A percentile compares a stretch with the other conserved stretches of the same genome.
Evolutionary conservation across 768 basidiomycete species (phyloP).

Genomic region (Amanita phalloides): DNA sequence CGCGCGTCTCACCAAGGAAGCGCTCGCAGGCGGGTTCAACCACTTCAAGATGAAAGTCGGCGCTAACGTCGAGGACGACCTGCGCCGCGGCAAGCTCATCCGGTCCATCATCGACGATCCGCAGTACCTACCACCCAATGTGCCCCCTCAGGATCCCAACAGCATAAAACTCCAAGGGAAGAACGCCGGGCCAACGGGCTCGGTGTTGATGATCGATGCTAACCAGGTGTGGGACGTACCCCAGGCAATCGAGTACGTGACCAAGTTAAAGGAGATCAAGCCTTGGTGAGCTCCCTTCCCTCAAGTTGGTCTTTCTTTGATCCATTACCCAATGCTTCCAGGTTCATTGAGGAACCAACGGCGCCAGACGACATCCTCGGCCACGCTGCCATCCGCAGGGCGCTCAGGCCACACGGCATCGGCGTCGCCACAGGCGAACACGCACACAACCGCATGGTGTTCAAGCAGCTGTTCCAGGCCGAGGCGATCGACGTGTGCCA

Average conservation of each 20-base stretch:
- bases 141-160: constrained; percentile 46
- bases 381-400: constrained; percentile 71
- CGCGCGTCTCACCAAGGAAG: constrained; percentile 74
- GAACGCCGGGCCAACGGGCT: constrained; percentile 90
- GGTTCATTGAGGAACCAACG: constrained; percentile 93
- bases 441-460: constrained; percentile 90
- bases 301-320: neutral
- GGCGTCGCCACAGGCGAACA: constrained; percentile 94
- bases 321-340: constrained; percentile 13
- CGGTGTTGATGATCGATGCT: constrained; percentile 94
- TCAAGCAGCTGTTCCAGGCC: constrained; percentile 87
- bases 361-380: constrained; percentile 88
- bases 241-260: constrained; percentile 88
- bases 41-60: constrained; percentile 99
- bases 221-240: constrained; percentile 96
- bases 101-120: constrained; percentile 95
- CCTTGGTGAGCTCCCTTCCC: constrained; percentile 53
- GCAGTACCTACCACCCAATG: constrained; percentile 56
- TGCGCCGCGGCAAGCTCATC: constrained; percentile 81
- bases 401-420: constrained; percentile 67
- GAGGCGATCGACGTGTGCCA: constrained; percentile 93
- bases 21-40: constrained; percentile 82
- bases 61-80: constrained; percentile 67
- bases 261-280: constrained; percentile 64
- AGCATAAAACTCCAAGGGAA: constrained; percentile 64